A percentile compares a stretch with the other conserved stretches of the same genome.
Conservation (phyloP, 2,329 filamentous ascomycete species). For the Simplicillium aogashimaense region DNA sequence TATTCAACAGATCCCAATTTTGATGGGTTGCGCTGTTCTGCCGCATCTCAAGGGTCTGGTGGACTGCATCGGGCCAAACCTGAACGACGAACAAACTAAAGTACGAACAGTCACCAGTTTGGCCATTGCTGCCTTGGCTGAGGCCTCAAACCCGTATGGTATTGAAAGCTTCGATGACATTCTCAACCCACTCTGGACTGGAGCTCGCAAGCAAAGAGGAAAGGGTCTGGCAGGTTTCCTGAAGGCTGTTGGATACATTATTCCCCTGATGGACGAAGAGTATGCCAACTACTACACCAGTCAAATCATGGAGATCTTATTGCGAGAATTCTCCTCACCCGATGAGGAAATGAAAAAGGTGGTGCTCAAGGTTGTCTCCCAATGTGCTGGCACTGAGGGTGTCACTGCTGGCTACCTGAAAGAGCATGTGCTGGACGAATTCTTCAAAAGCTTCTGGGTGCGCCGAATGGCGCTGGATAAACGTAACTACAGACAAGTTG, state of each 20-base stretch:
- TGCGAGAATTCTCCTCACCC: conserved; percentile 90
- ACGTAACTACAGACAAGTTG: conserved; percentile 94
- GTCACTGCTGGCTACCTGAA: conserved; percentile 93
- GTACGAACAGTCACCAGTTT: conserved; percentile 93
- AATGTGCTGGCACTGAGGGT: conserved; percentile 88
- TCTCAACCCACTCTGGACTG: conserved; percentile 93
- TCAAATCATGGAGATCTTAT: conserved; percentile 97
- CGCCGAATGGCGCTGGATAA: conserved; percentile 94
- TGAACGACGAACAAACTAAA: conserved; percentile 97
- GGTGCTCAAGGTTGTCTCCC: conserved; percentile 91
- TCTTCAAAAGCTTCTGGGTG: conserved; percentile 99
- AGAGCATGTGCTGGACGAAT: conserved; percentile 88
- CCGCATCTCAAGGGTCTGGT: conserved; percentile 93
- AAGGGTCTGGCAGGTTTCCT: conserved; percentile 93
- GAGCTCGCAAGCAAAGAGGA: conserved; percentile 88
- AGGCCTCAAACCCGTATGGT: conserved; percentile 95
- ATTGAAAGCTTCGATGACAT: conserved; percentile 99
- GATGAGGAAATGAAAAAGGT: conserved; percentile 99
- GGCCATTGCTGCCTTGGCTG: conserved; percentile 87
- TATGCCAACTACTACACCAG: conserved; percentile 98
- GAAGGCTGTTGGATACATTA: conserved; percentile 96
- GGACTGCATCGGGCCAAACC: conserved; percentile 89
- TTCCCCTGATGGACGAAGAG: conserved; percentile 98
- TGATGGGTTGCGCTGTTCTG: conserved; percentile 95
- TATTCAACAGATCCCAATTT: conserved; percentile 94